Evolutionary conservation across 352 stramenopile genomes (phyloP), one percentile per base, ranked within the genome.

Genomic region (Globisporangium acanthophoron): DNA sequence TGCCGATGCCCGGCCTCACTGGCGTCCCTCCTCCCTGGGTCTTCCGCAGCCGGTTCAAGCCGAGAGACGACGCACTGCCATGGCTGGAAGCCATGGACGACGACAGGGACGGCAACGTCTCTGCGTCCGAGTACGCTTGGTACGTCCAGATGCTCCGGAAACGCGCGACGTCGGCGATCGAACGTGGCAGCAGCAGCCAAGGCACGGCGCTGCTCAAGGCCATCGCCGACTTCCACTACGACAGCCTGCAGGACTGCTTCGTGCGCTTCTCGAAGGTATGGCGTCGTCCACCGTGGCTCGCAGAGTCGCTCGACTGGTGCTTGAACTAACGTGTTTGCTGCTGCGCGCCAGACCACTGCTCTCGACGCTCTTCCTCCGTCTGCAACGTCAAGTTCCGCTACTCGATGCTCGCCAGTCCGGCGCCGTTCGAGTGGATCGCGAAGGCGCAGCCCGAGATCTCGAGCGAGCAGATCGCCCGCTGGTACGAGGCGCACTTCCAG

Each of bases 321-420:
- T 16, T 46, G 1, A 8, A 3, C 8, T 8, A 39, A 3, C 5
- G 12, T 4, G 15, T 16, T n/a, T 45, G 40, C 40, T 45, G 40
- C 40, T 45, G 40, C 13, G 40, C 40, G 2, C 11, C 40, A 45
- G 40, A 45, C 13, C 13, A n/a, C 18, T 13, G 18, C 15, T 11
- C 40, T 45, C 13, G 40, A 45, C 13, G 40, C 16, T 13, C 40
- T 45, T 5, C 13, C 40, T 11, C 40, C 40, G 40, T 45, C 18
- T 79, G 73, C 65, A 75, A 73, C 61, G 61, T 81, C 64, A 76
- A 73, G 60, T 73, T 82, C 52, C 70, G 70, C 50, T 82, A 82
- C 63, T 81, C 70, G 52, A 24, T 81, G 3, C 64, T 75, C 33
- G 67, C 70, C 15, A 67, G 70, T 3, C 64, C 61, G 11, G 53